Evolutionary conservation across 2,329 filamentous ascomycete species (phyloP), one percentile per base, ranked within the genome.

Genomic region (Lachnellula cervina): DNA sequence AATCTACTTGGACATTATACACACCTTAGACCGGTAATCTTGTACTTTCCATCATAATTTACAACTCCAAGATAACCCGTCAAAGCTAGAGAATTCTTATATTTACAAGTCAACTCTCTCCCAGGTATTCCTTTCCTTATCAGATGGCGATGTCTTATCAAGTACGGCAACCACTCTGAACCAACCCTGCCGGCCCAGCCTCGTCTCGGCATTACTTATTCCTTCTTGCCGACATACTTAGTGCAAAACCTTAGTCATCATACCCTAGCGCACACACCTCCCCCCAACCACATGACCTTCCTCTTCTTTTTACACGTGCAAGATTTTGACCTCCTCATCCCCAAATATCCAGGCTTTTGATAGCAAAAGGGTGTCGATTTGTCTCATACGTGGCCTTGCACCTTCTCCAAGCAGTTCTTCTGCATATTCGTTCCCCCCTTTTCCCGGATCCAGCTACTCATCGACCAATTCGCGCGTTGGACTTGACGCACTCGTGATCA

Each of bases 401-500:
- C 40, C 51, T 40, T 25, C 19, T 32, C 49, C 47, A 57, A 42
- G 21, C 44, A n/a, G 37, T 54, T 44, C 51, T 44, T 40, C 42
- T 52, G 25, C 40, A 45, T 32, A 28, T 34, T 34, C 21, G 37
- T 58, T 49, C 13, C 21, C 42, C 21, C 21, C 19, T 47, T 28
- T 43, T 28, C 19, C 9, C 21, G 51, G 34, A 49, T 17, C 42
- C 37, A 17, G 32, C 45, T 14, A 48, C 45, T 48, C 38, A 23
- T 17, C 60, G 45, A 52, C 56, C 59, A 54, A 57, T 59, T 56
- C 50, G 50, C 50, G 50, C 38, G 16, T 37, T 13, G 19, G 35
- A n/a, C 35, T 35, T 42, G 45, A 43, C 43, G 47, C 57, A 55
- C 62, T 60, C 59, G 62, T 65, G 62, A 65, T 65, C 58, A 45